Base-by-base conservation (phyloP, 176 grass and related monocot genomes). In the Rhipidocladum racemiflorum region DNA sequence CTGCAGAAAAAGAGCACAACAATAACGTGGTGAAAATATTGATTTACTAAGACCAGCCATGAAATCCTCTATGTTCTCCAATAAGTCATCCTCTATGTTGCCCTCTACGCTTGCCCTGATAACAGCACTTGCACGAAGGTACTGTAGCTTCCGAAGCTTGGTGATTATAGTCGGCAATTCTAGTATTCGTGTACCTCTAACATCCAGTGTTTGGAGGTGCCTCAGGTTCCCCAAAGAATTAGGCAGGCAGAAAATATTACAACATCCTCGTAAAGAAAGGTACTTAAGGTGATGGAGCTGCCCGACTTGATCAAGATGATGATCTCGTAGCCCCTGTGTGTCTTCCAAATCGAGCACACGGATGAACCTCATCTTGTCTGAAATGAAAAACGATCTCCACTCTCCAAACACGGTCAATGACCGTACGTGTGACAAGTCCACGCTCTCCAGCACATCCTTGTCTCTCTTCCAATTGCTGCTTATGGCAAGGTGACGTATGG, bases 281-380 rank as follows among this genome's bases (percentile, higher is more conserved):
- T 55, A 76, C 49, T 76, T 84, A 0, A 87, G 57, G 7, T 74
- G 80, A 36, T 50, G 29, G 9, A 91, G 68, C 29, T 91, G n/a
- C n/a, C 8, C n/a, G 0, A 91, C 43, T 3, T 15, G 7, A 5
- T 63, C 24, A 17, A 91, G 35, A 27, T 85, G 40, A n/a, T 35
- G 21, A 16, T 77, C 4, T 1, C 1, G 0, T 17, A 87, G 30
- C 30, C 30, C 30, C 2, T 1, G 2, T 30, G 30, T 30, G 30
- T 30, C 42, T 69, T 85, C 61, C 65, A 91, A 32, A 81, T 91
- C 85, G 2, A 91, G 17, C 5, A 91, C 75, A 35, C 53, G 57
- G 0, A 91, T 32, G 17, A 87, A 39, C 18, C 28, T 84, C 84
- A 91, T 80, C 27, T 64, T 77, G 4, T 27, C 1, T 0, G 32